phyloP scores from a whole-genome alignment of 139 green algal genomes.

The Gonium pectorale region DNA sequence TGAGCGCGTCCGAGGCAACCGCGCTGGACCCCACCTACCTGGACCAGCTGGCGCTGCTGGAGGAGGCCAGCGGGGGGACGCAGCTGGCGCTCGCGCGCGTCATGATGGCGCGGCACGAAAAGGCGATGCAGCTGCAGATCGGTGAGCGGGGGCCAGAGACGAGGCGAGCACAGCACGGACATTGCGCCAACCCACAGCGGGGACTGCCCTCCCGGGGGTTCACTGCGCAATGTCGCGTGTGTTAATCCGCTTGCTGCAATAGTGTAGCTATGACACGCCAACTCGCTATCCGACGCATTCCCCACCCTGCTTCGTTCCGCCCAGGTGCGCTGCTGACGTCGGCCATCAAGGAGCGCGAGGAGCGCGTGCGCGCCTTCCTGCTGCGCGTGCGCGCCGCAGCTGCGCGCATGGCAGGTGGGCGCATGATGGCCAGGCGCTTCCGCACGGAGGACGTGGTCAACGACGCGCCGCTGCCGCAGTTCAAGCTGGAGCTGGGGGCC shows the following conservation, averaged over 20 bases:
- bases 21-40: slow-evolving; percentile 59
- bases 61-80: slow-evolving; percentile 44
- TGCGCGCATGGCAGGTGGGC: slow-evolving; percentile 43
- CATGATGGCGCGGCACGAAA: slow-evolving; percentile 48
- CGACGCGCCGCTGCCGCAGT: slow-evolving; percentile 63
- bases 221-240: no score
- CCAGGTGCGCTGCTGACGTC: slow-evolving; percentile 49
- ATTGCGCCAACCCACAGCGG: no score
- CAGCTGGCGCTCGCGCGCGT: slow-evolving; percentile 43
- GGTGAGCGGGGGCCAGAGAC: slow-evolving; percentile 34
- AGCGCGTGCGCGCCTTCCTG: slow-evolving; percentile 59
- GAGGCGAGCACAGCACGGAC: no score
- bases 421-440: slow-evolving; percentile 38
- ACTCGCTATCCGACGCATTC: background rate
- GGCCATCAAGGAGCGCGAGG: slow-evolving; percentile 63
- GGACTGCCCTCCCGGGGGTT: no score
- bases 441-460: slow-evolving; percentile 72
- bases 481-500: slow-evolving; percentile 61
- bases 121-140: slow-evolving; percentile 50
- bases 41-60: slow-evolving; percentile 49
- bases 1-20: slow-evolving; percentile 51
- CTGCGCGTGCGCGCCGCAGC: slow-evolving; percentile 57
- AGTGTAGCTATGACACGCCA: no score
- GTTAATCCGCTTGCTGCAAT: no score
- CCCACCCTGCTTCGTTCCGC: background rate